Base-by-base conservation (phyloP, 441 rosid species). In the Syzygium syzygioides region DNA sequence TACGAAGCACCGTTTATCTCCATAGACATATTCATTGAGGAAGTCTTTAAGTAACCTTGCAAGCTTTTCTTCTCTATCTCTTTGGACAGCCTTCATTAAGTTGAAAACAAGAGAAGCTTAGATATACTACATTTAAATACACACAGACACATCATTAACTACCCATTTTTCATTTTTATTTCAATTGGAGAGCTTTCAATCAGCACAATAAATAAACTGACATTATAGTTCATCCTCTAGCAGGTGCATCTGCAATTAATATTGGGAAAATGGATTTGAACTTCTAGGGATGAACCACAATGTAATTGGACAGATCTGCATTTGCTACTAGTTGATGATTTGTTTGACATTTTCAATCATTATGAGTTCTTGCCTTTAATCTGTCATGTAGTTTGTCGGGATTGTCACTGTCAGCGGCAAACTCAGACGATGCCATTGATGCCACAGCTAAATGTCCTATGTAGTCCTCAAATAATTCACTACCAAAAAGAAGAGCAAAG, bases 401-500 rank as follows among this genome's bases (percentile, higher is more conserved):
- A 54, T 91, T 94, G 86, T 94, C 96, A 68, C 76, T 89, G 85
- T 96, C 96, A 79, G 87, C 86, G 20, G 94, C 94, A 89, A 94
- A 90, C 90, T 95, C 98, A 50, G 97, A 89, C 64, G 99, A 95
- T 88, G 98, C 98, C 98, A 96, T 95, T 85, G 99, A 95, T 88
- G 98, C 97, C 79, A 95, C 98, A 86, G 99, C 96, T 50, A 96
- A 91, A 90, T 98, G 99, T 50, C 99, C 99, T 4, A 98, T 90
- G 91, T 98, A 98, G 88, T 96, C 96, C 91, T 98, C 98, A 13
- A 98, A 96, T 45, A 95, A 92, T 86, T 98, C 99, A 89, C 99
- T 98, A 89, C 99, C 99, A n/a, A 98, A 98, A 34, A 98, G 96
- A 89, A 96, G 97, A 88, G 99, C 95, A 87, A 98, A 98, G 26